A percentile compares a stretch with the other conserved stretches of the same genome.
phyloP scores from a whole-genome alignment of 2,329 filamentous ascomycete species.

The Nectriaceae sp. region DNA sequence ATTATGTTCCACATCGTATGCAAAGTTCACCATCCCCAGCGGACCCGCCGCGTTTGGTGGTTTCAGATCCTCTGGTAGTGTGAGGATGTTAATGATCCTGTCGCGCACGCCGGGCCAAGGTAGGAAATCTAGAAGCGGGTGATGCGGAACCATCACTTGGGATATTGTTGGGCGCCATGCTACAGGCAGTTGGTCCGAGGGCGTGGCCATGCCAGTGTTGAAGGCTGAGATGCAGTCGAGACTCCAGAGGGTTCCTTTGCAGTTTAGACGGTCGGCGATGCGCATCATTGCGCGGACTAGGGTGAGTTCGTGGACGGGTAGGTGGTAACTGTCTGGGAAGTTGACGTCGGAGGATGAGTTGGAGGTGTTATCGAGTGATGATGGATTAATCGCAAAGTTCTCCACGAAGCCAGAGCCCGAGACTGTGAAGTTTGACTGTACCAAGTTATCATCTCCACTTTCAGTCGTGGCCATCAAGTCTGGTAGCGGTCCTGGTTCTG shows the following conservation, averaged over 20 bases:
- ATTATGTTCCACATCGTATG: conserved; percentile 59
- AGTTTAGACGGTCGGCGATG: conserved; percentile 49
- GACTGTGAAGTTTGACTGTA: conserved; percentile 1
- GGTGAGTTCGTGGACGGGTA: conserved; percentile 50
- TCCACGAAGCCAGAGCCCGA: neutral
- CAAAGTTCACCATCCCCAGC: conserved; percentile 51
- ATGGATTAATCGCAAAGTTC: conserved; percentile 14
- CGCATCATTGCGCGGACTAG: conserved; percentile 49
- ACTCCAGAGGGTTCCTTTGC: conserved; percentile 45
- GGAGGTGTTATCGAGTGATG: conserved; percentile 21
- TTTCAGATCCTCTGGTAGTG: conserved; percentile 48
- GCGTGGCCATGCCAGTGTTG: conserved; percentile 29
- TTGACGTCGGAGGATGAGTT: conserved; percentile 21
- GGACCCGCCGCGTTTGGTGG: conserved; percentile 48
- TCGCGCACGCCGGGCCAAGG: conserved; percentile 59
- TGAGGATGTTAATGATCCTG: conserved; percentile 53
- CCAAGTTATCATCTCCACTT: conserved; percentile 5
- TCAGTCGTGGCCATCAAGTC: conserved; percentile 11
- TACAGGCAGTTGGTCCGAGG: conserved; percentile 42
- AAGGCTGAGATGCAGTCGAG: conserved; percentile 51
- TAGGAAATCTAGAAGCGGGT: conserved; percentile 58
- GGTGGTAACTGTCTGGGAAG: conserved; percentile 49
- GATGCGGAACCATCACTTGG: conserved; percentile 54
- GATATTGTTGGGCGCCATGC: conserved; percentile 53
- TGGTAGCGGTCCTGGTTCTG: conserved; percentile 9